Evolutionary conservation across 2,329 filamentous ascomycete species (phyloP).

Genomic region (Ramularia endophylla): DNA sequence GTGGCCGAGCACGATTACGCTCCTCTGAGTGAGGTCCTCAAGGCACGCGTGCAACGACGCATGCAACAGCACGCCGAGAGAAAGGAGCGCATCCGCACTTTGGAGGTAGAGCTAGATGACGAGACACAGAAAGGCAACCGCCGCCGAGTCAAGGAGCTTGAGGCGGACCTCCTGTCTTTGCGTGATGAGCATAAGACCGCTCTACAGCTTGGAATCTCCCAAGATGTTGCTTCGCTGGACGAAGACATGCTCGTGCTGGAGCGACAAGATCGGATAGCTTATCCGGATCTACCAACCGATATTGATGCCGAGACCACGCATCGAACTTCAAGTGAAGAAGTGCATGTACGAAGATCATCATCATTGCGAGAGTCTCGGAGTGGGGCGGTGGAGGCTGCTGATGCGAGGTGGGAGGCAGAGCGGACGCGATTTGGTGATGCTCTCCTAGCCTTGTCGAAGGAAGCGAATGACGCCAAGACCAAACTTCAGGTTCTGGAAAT

Average conservation of each 20-base stretch:
- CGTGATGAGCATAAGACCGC: slow-evolving; percentile 32
- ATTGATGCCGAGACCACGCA: background rate
- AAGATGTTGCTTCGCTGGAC: slow-evolving; percentile 20
- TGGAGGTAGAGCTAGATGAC: slow-evolving; percentile 7
- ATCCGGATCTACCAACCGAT: slow-evolving; percentile 20
- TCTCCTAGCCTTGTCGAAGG: slow-evolving; percentile 33
- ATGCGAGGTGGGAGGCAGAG: slow-evolving; percentile 11
- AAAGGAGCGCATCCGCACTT: slow-evolving; percentile 6
- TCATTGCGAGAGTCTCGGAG: background rate
- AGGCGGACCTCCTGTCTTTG: slow-evolving; percentile 10
- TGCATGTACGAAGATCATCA: background rate
- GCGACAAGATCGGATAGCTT: slow-evolving; percentile 22
- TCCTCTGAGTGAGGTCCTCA: slow-evolving; percentile 27
- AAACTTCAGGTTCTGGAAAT: slow-evolving; percentile 39
- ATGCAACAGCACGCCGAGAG: slow-evolving; percentile 36
- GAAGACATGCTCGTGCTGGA: slow-evolving; percentile 30
- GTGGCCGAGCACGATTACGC: slow-evolving; percentile 27
- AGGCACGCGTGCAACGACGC: slow-evolving; percentile 32
- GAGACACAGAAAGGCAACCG: slow-evolving; percentile 3
- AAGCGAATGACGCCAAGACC: slow-evolving; percentile 36
- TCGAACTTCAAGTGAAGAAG: background rate
- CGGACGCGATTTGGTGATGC: slow-evolving; percentile 35
- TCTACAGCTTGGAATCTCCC: slow-evolving; percentile 27
- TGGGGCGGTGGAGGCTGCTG: background rate
- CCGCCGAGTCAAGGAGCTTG: slow-evolving; percentile 20